Evolutionary conservation across 495 filamentous ascomycete species (phyloP), one percentile per base, ranked within the genome.

Genomic region (Stereocaulon alpinum): DNA sequence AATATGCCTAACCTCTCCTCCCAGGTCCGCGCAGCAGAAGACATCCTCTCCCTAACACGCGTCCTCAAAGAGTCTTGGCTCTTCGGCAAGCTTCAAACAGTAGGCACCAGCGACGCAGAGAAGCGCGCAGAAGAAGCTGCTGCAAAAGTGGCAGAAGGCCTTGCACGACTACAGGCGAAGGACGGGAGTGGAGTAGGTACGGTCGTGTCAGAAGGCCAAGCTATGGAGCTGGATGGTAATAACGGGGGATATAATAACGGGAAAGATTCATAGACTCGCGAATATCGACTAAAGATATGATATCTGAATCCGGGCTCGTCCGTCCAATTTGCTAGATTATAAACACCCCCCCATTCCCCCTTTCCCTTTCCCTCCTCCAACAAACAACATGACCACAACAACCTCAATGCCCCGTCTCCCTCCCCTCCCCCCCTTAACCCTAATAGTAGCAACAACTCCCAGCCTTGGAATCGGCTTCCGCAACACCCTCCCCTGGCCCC

Each of bases 401-500:
- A 32, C 47, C 10, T 3, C 47, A 15, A 50, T 50, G 47, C 47
- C 47, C 0, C 20, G 20, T 24, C 45, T 54, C 61, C 74, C 74
- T 70, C 68, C 72, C 34, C 66, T 76, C 32, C 70, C 73, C 44
- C 75, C 82, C 40, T 74, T 90, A 14, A 91, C 86, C 42, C 74
- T 91, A 65, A 84, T 92, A 69, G 83, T 91, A 34, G 88, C 88
- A 49, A 87, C 85, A 4, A 64, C 73, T 14, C 80, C 79, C 42
- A 77, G 76, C 62, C 88, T 95, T 73, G 93, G 92, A 66, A 97
- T 97, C 70, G 93, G 93, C 58, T 78, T 79, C 58, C 78, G 79
- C 53, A 89, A 89, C 58, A 79, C 78, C 15, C 81, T 98, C 30
- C 93, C 93, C 34, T 98, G 93, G 93, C 89, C 86, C 0, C 81